Conservation (phyloP, 768 basidiomycete genomes). For the Lyophyllum shimeji region DNA sequence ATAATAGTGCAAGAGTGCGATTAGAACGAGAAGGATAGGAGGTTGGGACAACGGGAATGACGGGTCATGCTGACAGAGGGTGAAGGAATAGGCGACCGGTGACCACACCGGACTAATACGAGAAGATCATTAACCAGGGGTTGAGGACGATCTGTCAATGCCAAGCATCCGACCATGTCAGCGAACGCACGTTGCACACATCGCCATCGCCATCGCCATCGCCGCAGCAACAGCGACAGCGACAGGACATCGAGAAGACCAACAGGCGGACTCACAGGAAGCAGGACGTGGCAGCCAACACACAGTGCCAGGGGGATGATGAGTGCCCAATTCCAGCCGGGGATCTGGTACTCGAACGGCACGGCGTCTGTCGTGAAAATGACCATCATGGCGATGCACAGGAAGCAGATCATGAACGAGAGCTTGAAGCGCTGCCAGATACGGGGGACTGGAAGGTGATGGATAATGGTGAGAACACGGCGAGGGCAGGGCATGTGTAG, state of each 20-base stretch:
- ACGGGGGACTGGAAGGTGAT: conserved; percentile 55
- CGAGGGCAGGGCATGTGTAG: background rate
- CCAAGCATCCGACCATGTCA: conserved; percentile 4
- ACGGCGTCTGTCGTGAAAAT: conserved; percentile 56
- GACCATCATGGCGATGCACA: conserved; percentile 58
- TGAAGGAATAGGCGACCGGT: background rate
- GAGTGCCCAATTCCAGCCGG: conserved; percentile 65
- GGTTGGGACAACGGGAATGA: background rate
- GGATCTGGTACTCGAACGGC: conserved; percentile 67
- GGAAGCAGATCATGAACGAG: conserved; percentile 62
- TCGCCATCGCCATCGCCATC: background rate
- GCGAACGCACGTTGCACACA: background rate
- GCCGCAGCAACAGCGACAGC: background rate
- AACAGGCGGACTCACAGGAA: conserved; percentile 55
- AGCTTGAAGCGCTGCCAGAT: conserved; percentile 83
- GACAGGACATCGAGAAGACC: background rate
- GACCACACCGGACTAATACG: conserved; percentile 33
- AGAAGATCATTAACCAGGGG: conserved; percentile 86
- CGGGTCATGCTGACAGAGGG: background rate
- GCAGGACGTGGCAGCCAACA: conserved; percentile 66
- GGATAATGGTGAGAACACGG: conserved; percentile 1
- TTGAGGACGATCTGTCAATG: conserved; percentile 66
- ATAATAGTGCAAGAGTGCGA: background rate
- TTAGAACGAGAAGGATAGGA: background rate
- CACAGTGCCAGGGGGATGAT: conserved; percentile 71